These are phyloP conservation scores for Neurospora sp. DNA, from an alignment of 495 filamentous ascomycete species.

Conservation along the genomic window DNA sequence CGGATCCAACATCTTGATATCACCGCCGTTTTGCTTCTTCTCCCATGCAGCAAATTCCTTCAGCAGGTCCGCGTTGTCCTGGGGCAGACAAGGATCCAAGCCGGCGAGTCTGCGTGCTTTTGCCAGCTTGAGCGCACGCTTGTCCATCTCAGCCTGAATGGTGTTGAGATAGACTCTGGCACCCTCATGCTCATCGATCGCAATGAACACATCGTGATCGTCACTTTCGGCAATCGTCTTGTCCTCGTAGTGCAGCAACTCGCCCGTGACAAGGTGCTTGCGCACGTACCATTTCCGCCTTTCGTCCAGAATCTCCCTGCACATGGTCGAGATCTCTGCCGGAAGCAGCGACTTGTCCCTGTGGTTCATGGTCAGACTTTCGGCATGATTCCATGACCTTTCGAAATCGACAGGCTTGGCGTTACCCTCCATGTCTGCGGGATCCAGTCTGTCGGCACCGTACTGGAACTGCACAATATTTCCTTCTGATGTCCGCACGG, in stretches of 20 bases:
- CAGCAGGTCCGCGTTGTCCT: slow-evolving; percentile 6
- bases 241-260: slow-evolving; percentile 53
- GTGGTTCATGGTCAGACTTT: slow-evolving; percentile 71
- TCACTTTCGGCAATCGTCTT: slow-evolving; percentile 44
- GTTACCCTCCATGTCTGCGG: slow-evolving; percentile 93
- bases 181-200: slow-evolving; percentile 76
- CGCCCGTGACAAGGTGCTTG: slow-evolving; percentile 37
- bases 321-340: slow-evolving; percentile 58
- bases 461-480: slow-evolving; percentile 94
- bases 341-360: slow-evolving; percentile 59
- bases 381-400: slow-evolving; percentile 78
- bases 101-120: slow-evolving; percentile 35
- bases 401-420: slow-evolving; percentile 90
- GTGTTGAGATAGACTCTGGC: slow-evolving; percentile 71
- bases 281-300: slow-evolving; percentile 58
- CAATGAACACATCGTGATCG: slow-evolving; percentile 20
- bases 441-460: slow-evolving; percentile 89
- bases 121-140: slow-evolving; percentile 38
- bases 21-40: slow-evolving; percentile 2
- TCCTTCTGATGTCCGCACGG: slow-evolving; percentile 77
- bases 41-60: slow-evolving; percentile 12
- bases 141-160: slow-evolving; percentile 57
- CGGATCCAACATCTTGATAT: slow-evolving; percentile 3
- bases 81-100: slow-evolving; percentile 23
- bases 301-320: slow-evolving; percentile 50